phyloP scores from a whole-genome alignment of 495 filamentous ascomycete genomes.

The Aspergillus indologenus region DNA sequence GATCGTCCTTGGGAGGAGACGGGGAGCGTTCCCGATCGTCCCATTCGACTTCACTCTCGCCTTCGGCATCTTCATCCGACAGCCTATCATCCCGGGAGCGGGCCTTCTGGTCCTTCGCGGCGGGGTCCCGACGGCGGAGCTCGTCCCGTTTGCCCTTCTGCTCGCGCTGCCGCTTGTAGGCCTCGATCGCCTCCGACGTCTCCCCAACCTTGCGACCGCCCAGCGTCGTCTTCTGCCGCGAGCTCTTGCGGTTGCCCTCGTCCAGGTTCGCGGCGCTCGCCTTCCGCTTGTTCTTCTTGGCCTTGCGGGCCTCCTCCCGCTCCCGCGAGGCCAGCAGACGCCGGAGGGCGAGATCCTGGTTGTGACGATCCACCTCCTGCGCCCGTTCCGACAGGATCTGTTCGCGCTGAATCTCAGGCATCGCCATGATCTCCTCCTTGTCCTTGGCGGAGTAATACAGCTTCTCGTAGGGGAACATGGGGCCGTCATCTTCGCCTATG shows the following conservation, averaged over 20 bases:
- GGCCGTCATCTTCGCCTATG: slow-evolving; percentile 53
- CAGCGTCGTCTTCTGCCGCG: slow-evolving; percentile 74
- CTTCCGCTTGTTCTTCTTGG: slow-evolving; percentile 78
- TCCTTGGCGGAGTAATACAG: slow-evolving; percentile 78
- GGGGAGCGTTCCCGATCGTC: slow-evolving; percentile 51
- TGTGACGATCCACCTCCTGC: slow-evolving; percentile 71
- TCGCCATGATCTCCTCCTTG: slow-evolving; percentile 75
- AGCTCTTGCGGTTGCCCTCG: slow-evolving; percentile 70
- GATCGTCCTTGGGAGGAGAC: slow-evolving; percentile 49
- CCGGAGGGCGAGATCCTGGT: slow-evolving; percentile 81
- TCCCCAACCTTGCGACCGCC: slow-evolving; percentile 77
- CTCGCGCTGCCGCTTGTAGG: slow-evolving; percentile 78
- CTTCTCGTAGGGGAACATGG: slow-evolving; percentile 83
- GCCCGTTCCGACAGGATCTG: slow-evolving; percentile 83
- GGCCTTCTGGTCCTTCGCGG: slow-evolving; percentile 52
- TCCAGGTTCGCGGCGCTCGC: slow-evolving; percentile 71
- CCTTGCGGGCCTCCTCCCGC: slow-evolving; percentile 54
- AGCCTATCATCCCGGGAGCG: slow-evolving; percentile 47
- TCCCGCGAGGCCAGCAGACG: slow-evolving; percentile 69
- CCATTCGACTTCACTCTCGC: slow-evolving; percentile 79
- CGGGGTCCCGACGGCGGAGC: slow-evolving; percentile 63
- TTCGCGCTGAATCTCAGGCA: slow-evolving; percentile 89
- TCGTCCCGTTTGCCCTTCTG: slow-evolving; percentile 72
- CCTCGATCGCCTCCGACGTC: slow-evolving; percentile 71
- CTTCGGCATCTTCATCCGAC: slow-evolving; percentile 66